These are phyloP conservation scores for Pisolithus marmoratus DNA, from an alignment of 768 basidiomycete genomes.

Conservation along the genomic window DNA sequence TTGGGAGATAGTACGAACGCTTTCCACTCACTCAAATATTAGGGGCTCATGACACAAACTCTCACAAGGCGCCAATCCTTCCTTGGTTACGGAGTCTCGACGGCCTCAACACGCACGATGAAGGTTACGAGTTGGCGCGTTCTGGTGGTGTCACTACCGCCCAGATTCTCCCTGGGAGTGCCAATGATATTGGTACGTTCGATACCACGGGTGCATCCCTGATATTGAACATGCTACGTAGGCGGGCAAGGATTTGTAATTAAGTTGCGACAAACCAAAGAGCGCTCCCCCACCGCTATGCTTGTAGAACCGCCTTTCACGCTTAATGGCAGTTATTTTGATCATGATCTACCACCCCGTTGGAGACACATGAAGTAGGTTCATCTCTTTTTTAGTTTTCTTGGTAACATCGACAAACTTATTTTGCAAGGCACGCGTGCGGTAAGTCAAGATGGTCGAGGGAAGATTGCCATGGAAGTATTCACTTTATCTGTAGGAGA, in stretches of 20 bases:
- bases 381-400: not conserved
- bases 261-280: constrained; percentile 43
- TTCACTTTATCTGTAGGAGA: constrained; percentile 17
- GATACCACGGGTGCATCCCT: not conserved
- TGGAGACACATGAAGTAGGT: constrained; percentile 27
- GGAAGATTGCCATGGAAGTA: not conserved
- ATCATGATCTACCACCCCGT: constrained; percentile 14
- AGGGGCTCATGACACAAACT: constrained; percentile 54
- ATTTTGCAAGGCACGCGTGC: constrained; percentile 31
- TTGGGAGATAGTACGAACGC: not conserved
- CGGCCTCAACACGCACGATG: constrained; percentile 42
- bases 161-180: constrained; percentile 45
- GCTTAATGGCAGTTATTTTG: constrained; percentile 23
- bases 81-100: constrained; percentile 56
- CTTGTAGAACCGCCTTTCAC: constrained; percentile 46
- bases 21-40: constrained; percentile 9
- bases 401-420: not conserved
- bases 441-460: constrained; percentile 26
- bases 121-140: constrained; percentile 33
- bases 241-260: constrained; percentile 49
- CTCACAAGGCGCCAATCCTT: constrained; percentile 48
- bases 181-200: constrained; percentile 22
- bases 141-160: constrained; percentile 45
- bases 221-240: constrained; percentile 6
- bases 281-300: constrained; percentile 42